Conservation (phyloP, 805 yeast genomes). For the Lachancea cidri region DNA sequence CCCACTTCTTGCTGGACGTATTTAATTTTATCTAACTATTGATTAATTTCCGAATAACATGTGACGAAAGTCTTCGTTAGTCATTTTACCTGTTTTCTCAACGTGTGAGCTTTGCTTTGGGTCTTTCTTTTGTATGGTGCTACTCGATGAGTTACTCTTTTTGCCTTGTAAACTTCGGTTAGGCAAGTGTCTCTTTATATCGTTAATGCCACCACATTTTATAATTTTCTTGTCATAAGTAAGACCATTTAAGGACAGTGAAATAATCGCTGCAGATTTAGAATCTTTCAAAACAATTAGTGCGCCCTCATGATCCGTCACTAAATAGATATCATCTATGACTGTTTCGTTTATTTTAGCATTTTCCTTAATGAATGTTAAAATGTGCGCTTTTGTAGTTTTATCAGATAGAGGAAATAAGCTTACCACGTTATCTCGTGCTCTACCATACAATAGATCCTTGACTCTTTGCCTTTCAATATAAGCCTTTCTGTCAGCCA, state of each 20-base stretch:
- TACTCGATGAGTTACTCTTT: background rate
- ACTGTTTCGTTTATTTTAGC: conserved; percentile 10
- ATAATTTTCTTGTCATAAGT: conserved; percentile 34
- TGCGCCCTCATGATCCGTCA: conserved; percentile 44
- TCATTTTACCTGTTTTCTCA: conserved; percentile 15
- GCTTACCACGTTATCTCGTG: conserved; percentile 14
- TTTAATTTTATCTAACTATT: conserved; percentile 3
- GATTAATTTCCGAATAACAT: conserved; percentile 29
- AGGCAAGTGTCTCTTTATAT: conserved; percentile 18
- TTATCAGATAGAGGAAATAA: conserved; percentile 30
- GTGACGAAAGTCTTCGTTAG: conserved; percentile 37
- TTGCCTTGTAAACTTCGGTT: background rate
- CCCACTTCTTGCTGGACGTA: too few species aligned
- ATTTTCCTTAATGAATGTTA: conserved; percentile 13
- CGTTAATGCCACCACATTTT: conserved; percentile 33
- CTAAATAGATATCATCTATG: conserved; percentile 40
- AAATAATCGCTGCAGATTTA: conserved; percentile 47
- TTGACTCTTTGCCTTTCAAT: conserved; percentile 32
- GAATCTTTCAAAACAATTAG: conserved; percentile 42
- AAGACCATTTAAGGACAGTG: conserved; percentile 38
- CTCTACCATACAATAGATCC: conserved; percentile 22
- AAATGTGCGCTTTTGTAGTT: conserved; percentile 19
- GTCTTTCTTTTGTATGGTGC: background rate
- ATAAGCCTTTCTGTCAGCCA: conserved; percentile 40
- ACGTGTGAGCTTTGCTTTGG: background rate